Evolutionary conservation across 768 basidiomycete genomes (phyloP), one percentile per base, ranked within the genome.

Genomic region (Pleurotus pulmonarius): DNA sequence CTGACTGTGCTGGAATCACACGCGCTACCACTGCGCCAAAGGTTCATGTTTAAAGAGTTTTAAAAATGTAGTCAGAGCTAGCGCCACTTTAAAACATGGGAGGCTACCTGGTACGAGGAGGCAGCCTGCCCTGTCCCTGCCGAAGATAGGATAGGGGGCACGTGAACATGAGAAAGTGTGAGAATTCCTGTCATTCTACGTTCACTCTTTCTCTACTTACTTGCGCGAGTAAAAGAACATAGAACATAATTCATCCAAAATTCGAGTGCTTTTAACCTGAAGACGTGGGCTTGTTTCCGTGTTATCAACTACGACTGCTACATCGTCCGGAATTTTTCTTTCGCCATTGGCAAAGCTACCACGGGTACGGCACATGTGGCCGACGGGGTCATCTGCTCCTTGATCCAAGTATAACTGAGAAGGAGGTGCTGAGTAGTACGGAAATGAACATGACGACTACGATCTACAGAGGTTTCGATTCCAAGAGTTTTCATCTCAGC

Each of bases 1-100:
- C 18, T 2, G 46, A 25, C 22, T n/a, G 48, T 1, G 3, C 57
- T 58, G 57, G 57, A 58, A 58, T 58, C 57, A 58, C 49, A 58
- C 57, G 57, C 57, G 57, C 57, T 58, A 58, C 57, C 51, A 58
- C 57, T 58, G 57, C 57, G 57, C 57, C 57, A 58, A 49, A 46
- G 57, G 57, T 54, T 58, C 57, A 41, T 24, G 22, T 25, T 47
- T 9, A 1, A 13, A 8, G 3, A 1, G 8, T 9, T 3, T 8
- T 9, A 29, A 29, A 29, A 8, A 29, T 9, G 29, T 34, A 34
- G 29, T 4, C 29, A 34, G 9, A 34, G 9, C 9, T 3, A 11
- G 4, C 9, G 9, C 29, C 29, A 9, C 11, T 34, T 11, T 3
- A 3, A 11, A 34, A 34, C 6, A 4, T 11, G 29, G 29, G 26